These are phyloP conservation scores for Teratosphaeria destructans DNA, from an alignment of 2,329 filamentous ascomycete species.

Conservation along the genomic window DNA sequence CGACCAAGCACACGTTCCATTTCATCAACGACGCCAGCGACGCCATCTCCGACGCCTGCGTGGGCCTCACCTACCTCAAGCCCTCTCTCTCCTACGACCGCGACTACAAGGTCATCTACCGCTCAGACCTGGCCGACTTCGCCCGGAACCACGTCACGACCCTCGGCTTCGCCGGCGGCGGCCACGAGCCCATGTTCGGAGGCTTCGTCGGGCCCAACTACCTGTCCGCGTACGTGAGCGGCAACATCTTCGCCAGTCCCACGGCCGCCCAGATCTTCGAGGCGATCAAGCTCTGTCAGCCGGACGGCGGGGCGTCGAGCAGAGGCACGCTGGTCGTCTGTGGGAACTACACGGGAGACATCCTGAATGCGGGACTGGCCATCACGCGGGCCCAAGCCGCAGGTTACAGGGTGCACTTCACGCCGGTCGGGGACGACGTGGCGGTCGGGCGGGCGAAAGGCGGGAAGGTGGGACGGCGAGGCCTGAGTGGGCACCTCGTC, in stretches of 20 bases:
- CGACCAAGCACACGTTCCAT: conserved; percentile 26
- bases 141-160: conserved; percentile 24
- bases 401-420: conserved; percentile 45
- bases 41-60: conserved; percentile 27
- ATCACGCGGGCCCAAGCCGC: conserved; percentile 47
- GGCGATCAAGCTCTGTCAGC: conserved; percentile 45
- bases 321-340: conserved; percentile 49
- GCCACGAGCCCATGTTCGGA: conserved; percentile 50
- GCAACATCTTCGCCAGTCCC: conserved; percentile 55
- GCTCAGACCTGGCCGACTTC: conserved; percentile 24
- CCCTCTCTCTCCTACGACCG: conserved; percentile 23
- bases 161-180: conserved; percentile 28
- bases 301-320: conserved; percentile 30
- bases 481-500: conserved; percentile 51
- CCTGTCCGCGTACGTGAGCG: conserved; percentile 50
- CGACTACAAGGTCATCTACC: conserved; percentile 28
- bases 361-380: conserved; percentile 51
- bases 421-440: conserved; percentile 56
- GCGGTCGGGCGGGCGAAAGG: conserved; percentile 48
- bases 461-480: conserved; percentile 50
- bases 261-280: conserved; percentile 54
- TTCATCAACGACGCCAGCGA: conserved; percentile 27
- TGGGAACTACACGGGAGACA: conserved; percentile 57
- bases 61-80: conserved; percentile 25
- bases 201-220: conserved; percentile 54